Evolutionary conservation across 2,329 filamentous ascomycete species (phyloP).

Genomic region (Pseudonectria buxi): DNA sequence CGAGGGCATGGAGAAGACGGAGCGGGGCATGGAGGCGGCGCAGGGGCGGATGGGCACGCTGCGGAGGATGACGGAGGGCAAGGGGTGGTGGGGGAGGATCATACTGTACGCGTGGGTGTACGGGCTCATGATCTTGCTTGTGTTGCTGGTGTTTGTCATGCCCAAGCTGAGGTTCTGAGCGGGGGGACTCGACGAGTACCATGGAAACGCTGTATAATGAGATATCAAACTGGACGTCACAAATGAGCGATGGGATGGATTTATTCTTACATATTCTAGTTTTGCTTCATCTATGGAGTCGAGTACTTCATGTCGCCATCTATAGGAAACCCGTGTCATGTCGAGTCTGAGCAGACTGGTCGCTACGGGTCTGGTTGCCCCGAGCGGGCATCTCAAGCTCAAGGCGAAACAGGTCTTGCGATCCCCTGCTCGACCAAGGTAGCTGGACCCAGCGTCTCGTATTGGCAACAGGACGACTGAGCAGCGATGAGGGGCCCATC

Average conservation of each 20-base stretch:
- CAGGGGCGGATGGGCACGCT: slow-evolving; percentile 71
- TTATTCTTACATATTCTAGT: neutral
- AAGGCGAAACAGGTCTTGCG: too few species aligned
- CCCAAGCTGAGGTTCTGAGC: slow-evolving; percentile 79
- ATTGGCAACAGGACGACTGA: too few species aligned
- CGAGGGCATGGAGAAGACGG: slow-evolving; percentile 70
- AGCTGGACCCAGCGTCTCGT: too few species aligned
- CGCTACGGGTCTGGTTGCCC: too few species aligned
- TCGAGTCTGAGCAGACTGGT: too few species aligned
- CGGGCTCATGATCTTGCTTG: slow-evolving; percentile 68
- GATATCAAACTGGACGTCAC: too few species aligned
- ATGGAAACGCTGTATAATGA: slow-evolving; percentile 2
- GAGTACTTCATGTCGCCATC: too few species aligned
- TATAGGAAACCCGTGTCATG: too few species aligned
- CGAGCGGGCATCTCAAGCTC: too few species aligned
- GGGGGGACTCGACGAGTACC: slow-evolving; percentile 1
- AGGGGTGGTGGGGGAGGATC: slow-evolving; percentile 79
- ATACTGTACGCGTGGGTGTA: slow-evolving; percentile 80
- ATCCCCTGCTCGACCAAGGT: too few species aligned
- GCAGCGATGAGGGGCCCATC: too few species aligned
- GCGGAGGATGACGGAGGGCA: slow-evolving; percentile 75
- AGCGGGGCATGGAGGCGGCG: slow-evolving; percentile 68
- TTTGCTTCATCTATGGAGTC: too few species aligned
- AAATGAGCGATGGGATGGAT: slow-evolving; percentile 4
- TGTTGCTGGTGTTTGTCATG: slow-evolving; percentile 76